These are phyloP conservation scores for Phytophthora hybrid DNA, from an alignment of 352 stramenopile genomes.

Conservation along the genomic window DNA sequence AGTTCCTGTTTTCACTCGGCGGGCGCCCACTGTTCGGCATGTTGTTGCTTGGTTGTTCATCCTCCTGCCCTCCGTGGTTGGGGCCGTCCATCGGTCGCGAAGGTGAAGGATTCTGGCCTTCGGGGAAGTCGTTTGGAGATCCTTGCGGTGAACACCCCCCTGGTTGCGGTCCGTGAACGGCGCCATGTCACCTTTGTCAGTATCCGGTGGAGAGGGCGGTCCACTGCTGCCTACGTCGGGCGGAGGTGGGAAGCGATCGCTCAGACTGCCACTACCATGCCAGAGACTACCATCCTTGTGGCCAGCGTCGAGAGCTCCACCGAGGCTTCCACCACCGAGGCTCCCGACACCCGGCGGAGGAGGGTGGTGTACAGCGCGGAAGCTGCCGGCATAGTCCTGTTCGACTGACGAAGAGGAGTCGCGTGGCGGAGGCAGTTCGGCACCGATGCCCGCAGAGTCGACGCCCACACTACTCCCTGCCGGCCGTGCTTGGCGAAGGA, in stretches of 20 bases:
- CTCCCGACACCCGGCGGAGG: background rate
- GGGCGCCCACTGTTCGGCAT: too few species aligned
- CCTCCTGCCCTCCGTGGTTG: background rate
- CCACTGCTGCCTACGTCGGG: background rate
- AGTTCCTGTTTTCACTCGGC: too few species aligned
- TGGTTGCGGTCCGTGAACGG: background rate
- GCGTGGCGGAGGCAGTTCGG: background rate
- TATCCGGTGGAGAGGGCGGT: background rate
- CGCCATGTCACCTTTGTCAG: background rate
- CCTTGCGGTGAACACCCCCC: background rate
- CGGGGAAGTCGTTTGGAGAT: background rate
- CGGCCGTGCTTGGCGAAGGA: background rate
- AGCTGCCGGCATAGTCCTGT: background rate
- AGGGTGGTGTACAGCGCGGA: background rate
- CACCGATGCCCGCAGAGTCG: background rate
- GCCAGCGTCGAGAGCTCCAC: background rate
- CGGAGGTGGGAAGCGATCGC: background rate
- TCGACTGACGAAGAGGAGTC: background rate
- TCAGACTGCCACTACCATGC: background rate
- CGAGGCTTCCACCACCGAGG: background rate
- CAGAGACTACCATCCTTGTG: background rate
- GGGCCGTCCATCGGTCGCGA: background rate
- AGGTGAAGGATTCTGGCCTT: background rate
- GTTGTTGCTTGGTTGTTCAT: background rate
- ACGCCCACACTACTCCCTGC: background rate